A percentile compares a stretch with the other conserved stretches of the same genome.
These are phyloP conservation scores for Prunus armeniaca DNA, from an alignment of 306 rosid genomes.

Conservation along the genomic window DNA sequence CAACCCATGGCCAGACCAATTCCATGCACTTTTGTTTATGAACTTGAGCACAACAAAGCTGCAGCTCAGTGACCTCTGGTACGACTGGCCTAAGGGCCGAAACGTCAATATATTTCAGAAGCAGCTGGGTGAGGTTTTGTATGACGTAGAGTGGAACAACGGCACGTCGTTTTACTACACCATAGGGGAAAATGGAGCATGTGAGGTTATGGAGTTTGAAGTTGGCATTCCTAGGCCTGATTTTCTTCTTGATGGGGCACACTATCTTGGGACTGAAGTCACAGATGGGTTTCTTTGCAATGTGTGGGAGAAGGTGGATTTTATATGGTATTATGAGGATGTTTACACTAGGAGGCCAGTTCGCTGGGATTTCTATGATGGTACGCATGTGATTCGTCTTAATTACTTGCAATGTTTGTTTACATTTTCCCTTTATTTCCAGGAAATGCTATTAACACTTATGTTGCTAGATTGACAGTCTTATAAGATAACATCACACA, in stretches of 20 bases:
- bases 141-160: conserved; percentile 55
- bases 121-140: conserved; percentile 29
- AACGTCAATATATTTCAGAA: conserved; percentile 42
- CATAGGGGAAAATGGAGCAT: conserved; percentile 4
- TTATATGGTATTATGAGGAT: conserved; percentile 11
- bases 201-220: conserved; percentile 24
- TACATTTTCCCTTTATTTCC: too few relatives aligned
- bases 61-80: conserved; percentile 47
- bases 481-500: too few relatives aligned
- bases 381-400: neutral
- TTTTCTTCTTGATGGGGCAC: conserved; percentile 44
- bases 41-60: conserved; percentile 29
- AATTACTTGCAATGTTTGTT: neutral
- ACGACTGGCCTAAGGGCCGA: conserved; percentile 53
- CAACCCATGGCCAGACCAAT: conserved; percentile 47
- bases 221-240: conserved; percentile 50
- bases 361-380: conserved; percentile 25
- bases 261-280: conserved; percentile 42
- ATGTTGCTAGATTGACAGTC: too few relatives aligned
- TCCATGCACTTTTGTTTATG: conserved; percentile 50
- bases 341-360: conserved; percentile 10
- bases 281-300: conserved; percentile 40
- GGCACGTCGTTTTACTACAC: conserved; percentile 53
- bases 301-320: conserved; percentile 24
- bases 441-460: too few relatives aligned